phyloP scores from a whole-genome alignment of 73 alveolate species.

The Stentor roeselii region DNA sequence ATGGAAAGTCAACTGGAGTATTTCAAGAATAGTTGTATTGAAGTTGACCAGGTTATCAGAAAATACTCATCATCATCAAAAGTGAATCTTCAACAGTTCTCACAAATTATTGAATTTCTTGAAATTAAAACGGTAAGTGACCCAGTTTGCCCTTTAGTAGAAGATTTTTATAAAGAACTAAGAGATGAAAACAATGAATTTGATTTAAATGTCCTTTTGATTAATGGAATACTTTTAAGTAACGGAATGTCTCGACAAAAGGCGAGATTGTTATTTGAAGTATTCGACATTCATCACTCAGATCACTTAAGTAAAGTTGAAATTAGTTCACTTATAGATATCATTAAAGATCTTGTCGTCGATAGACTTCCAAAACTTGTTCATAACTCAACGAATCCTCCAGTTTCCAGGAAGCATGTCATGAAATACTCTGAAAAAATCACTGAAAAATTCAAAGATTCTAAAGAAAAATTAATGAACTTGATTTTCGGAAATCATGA shows the following conservation, averaged over 20 bases:
- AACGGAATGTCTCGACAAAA: neutral
- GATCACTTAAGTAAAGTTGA: neutral
- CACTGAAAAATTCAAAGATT: neutral
- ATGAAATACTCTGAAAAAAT: too few relatives aligned
- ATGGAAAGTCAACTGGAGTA: neutral
- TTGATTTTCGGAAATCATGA: neutral
- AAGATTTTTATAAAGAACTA: neutral
- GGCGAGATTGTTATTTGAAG: neutral
- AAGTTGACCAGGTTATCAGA: neutral
- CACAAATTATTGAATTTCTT: neutral
- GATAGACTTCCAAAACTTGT: neutral
- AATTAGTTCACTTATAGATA: neutral
- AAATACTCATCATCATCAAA: neutral
- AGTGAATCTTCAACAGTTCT: neutral
- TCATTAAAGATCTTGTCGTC: neutral
- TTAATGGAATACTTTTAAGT: neutral
- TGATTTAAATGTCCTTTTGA: neutral
- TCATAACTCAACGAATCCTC: neutral
- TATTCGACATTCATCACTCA: neutral
- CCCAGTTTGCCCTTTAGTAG: neutral
- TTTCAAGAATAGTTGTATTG: neutral
- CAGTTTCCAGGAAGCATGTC: neutral
- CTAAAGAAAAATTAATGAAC: neutral
- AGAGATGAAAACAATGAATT: too few relatives aligned
- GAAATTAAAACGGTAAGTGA: neutral